Conservation (phyloP, 768 basidiomycete species). For the Podaxis sp. region DNA sequence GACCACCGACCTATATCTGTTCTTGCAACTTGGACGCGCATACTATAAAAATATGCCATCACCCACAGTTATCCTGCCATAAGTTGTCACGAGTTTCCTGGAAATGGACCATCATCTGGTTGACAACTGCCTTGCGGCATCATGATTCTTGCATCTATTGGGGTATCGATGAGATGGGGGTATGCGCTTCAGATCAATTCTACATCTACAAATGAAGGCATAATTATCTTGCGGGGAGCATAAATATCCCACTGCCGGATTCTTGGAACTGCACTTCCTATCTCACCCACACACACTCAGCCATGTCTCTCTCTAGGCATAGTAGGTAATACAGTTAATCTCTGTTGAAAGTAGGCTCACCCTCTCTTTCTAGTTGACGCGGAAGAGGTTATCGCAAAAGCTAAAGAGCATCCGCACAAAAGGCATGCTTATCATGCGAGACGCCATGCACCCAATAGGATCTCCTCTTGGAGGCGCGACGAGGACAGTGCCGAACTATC, state of each 20-base stretch:
- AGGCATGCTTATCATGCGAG: constrained; percentile 26
- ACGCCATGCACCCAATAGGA: constrained; percentile 23
- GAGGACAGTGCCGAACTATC: constrained; percentile 34
- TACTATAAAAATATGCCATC: too few species aligned
- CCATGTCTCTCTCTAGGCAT: constrained; percentile 36
- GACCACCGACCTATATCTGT: too few species aligned
- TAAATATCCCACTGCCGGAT: constrained; percentile 4
- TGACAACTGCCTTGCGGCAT: background rate
- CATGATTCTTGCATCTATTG: background rate
- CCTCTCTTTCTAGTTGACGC: constrained; percentile 34
- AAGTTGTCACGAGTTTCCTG: background rate
- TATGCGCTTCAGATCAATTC: background rate
- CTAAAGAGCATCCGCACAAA: constrained; percentile 34
- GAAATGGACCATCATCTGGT: background rate
- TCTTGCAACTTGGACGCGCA: too few species aligned
- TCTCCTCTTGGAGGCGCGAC: constrained; percentile 32
- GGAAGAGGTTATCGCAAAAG: constrained; percentile 40
- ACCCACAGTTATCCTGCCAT: background rate
- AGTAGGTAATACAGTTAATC: constrained; percentile 19
- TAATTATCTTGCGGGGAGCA: background rate
- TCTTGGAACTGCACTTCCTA: background rate
- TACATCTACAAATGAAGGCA: background rate
- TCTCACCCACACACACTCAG: background rate
- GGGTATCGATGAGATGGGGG: background rate
- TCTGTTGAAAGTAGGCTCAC: background rate